A percentile compares a stretch with the other conserved stretches of the same genome.
These are phyloP conservation scores for Platanthera guangdongensis DNA, from an alignment of 106 monocot genomes.

Conservation along the genomic window DNA sequence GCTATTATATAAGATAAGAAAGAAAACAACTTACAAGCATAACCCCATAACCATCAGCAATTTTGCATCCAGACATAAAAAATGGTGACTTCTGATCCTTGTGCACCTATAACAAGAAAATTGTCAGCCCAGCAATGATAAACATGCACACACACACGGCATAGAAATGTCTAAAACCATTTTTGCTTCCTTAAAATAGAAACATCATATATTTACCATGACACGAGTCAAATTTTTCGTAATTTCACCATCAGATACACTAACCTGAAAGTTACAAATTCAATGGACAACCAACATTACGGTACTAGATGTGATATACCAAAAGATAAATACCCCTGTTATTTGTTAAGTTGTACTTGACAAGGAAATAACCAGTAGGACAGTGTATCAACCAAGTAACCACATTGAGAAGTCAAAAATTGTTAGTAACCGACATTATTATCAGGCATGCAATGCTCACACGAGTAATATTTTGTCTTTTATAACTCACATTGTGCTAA, in stretches of 20 bases:
- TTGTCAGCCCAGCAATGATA: neutral
- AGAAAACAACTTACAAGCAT: constrained; percentile 61
- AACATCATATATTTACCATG: too few species aligned
- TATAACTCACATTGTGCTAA: too few species aligned
- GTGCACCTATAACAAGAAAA: constrained; percentile 34
- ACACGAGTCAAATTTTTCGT: constrained; percentile 60
- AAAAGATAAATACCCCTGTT: neutral
- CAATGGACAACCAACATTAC: neutral
- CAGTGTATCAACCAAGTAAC: neutral
- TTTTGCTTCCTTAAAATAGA: too few species aligned
- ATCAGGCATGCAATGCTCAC: too few species aligned
- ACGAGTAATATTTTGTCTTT: too few species aligned
- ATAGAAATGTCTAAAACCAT: neutral
- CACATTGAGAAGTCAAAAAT: neutral
- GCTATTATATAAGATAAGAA: neutral
- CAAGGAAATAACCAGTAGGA: neutral
- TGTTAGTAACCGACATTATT: neutral
- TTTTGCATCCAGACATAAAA: constrained; percentile 98
- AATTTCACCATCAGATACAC: constrained; percentile 70
- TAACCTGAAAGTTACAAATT: constrained; percentile 35
- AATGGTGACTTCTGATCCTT: constrained; percentile 85
- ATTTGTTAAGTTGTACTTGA: neutral
- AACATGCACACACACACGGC: neutral
- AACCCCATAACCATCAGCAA: constrained; percentile 87
- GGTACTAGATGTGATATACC: neutral